Base-by-base conservation (phyloP, 2,329 filamentous ascomycete species). In the Pyricularia sp. region DNA sequence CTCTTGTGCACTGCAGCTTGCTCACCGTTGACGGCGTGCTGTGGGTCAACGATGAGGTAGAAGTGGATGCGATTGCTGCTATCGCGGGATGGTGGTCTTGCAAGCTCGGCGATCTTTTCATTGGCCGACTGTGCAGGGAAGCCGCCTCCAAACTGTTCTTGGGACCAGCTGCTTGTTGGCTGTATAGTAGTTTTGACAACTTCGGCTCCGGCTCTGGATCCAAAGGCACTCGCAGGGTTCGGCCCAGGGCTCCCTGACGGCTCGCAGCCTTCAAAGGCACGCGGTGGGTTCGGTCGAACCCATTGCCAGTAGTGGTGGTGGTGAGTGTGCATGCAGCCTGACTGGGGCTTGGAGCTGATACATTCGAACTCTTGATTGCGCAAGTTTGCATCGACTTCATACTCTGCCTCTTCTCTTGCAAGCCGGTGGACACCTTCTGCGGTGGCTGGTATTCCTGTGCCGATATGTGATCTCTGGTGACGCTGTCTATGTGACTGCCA, bases 291-390 rank as follows among this genome's bases (percentile, higher is more conserved):
- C 19, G 63, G 63, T 64, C 63, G 49, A 28, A 59, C 30, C 63
- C 63, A 64, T 26, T 64, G 63, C 83, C 83, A 85, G 76, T 85
- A 86, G 75, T 86, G 83, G 72, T 86, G 83, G 69, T 86, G 82
- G 69, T 86, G 84, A 68, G 80, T 83, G 71, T 86, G 83, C 66
- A 84, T 68, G 69, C 83, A 84, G 68, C 81, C 22, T 55, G 49
- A 22, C 24, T 10, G 63, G 28, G 26, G 16, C 35, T 24, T 62
- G 10, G 9, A 4, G 33, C 33, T 26, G 61, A 9, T 22, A 24
- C 8, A 4, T 26, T 62, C 61, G 24, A 12, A 9, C 22, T 44
- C 61, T 22, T 49, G 12, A 5, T 57, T 28, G 9, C 28, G 22
- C 53, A 57, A 16, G 10, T 57, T 16, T n/a, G 3, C 5, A 24